These are phyloP conservation scores for Podaxis pistillaris DNA, from an alignment of 768 basidiomycete species.

Conservation along the genomic window DNA sequence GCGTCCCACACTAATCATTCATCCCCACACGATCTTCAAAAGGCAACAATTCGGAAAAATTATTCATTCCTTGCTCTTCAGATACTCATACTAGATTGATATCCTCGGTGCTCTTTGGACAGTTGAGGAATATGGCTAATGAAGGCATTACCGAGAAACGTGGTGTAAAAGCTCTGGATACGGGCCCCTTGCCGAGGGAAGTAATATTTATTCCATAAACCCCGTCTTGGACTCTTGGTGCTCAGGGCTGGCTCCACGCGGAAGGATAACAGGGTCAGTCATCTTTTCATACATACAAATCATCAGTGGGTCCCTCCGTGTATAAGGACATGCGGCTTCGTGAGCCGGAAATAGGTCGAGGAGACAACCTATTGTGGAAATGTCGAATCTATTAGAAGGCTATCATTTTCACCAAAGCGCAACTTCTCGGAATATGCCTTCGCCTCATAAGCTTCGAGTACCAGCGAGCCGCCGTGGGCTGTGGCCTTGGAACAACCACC, in stretches of 20 bases:
- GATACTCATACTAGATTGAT: background rate
- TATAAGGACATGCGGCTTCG: background rate
- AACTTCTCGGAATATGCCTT: background rate
- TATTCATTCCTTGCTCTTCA: background rate
- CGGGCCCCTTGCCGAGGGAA: background rate
- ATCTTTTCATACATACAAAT: background rate
- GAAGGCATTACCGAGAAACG: background rate
- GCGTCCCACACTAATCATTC: background rate
- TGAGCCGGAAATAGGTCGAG: background rate
- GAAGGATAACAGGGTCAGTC: background rate
- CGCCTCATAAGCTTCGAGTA: background rate
- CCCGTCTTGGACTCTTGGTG: background rate
- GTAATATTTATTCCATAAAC: background rate
- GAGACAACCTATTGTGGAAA: background rate
- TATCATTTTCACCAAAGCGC: background rate
- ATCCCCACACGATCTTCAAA: background rate
- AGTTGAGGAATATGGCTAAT: background rate
- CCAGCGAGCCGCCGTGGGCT: background rate
- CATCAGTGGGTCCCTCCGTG: background rate
- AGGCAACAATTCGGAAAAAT: background rate
- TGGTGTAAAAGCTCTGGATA: background rate
- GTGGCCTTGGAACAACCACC: background rate
- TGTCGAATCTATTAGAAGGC: background rate
- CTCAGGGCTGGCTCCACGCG: background rate
- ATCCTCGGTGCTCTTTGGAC: background rate